Conservation (phyloP, 1,139 yeast species). For the Magnusiomyces magnusii region DNA sequence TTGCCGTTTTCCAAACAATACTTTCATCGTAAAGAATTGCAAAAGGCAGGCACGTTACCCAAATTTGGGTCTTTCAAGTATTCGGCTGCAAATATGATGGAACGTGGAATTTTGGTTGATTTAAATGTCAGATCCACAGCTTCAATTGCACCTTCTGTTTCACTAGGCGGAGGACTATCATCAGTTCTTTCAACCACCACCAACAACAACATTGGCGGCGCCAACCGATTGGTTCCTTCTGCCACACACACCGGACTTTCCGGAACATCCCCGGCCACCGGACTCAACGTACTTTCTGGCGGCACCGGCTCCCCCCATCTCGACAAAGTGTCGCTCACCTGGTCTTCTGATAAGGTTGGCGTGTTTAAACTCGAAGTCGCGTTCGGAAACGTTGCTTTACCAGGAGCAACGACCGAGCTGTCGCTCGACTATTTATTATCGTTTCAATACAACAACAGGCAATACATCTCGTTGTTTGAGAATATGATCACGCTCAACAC, state of each 20-base stretch:
- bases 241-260: neutral
- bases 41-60: constrained; percentile 60
- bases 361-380: constrained; percentile 63
- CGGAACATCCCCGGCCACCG: neutral
- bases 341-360: constrained; percentile 69
- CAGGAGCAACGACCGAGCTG: constrained; percentile 48
- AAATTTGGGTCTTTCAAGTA: constrained; percentile 80
- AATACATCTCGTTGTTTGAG: constrained; percentile 48
- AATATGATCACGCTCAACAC: constrained; percentile 56
- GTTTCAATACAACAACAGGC: constrained; percentile 50
- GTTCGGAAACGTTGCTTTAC: constrained; percentile 40
- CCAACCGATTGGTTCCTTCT: neutral
- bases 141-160: neutral
- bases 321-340: constrained; percentile 66
- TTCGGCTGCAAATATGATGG: constrained; percentile 66
- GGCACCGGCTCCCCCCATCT: constrained; percentile 32
- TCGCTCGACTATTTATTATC: constrained; percentile 63
- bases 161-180: neutral
- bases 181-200: neutral
- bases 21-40: constrained; percentile 66
- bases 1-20: constrained; percentile 73
- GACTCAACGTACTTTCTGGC: neutral
- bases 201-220: neutral
- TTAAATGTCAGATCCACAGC: constrained; percentile 30
- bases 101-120: constrained; percentile 58